Percentiles rank a stretch among this genome's conserved stretches.
These are phyloP conservation scores for Suillus occidentalis DNA, from an alignment of 768 basidiomycete species.

Conservation along the genomic window DNA sequence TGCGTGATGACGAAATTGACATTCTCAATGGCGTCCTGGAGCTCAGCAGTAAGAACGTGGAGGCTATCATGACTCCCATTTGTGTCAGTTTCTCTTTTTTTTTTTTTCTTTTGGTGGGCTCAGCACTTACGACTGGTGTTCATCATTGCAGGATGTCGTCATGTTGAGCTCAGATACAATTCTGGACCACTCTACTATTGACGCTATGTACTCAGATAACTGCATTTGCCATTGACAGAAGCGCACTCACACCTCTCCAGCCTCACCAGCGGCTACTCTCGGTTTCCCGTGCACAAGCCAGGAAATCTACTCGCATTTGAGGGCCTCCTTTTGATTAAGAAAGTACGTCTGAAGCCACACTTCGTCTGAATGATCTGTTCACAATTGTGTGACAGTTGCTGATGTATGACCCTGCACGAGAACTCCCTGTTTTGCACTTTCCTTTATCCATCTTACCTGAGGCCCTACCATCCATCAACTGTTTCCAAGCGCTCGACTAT, in stretches of 20 bases:
- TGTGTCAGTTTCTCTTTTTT: slow-evolving; percentile 39
- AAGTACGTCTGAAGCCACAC: slow-evolving; percentile 41
- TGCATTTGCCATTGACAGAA: slow-evolving; percentile 1
- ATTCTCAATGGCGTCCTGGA: slow-evolving; percentile 82
- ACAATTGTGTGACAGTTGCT: slow-evolving; percentile 59
- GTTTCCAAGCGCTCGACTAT: slow-evolving; percentile 93
- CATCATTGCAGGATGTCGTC: slow-evolving; percentile 64
- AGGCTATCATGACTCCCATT: slow-evolving; percentile 81
- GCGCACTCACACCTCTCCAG: slow-evolving; percentile 32
- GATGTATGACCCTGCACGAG: slow-evolving; percentile 81
- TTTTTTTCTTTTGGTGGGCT: background rate
- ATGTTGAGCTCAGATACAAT: slow-evolving; percentile 76
- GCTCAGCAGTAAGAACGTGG: slow-evolving; percentile 74
- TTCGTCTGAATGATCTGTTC: slow-evolving; percentile 10
- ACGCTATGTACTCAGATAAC: slow-evolving; percentile 56
- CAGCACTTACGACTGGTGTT: slow-evolving; percentile 51
- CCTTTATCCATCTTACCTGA: slow-evolving; percentile 85
- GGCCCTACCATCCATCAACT: slow-evolving; percentile 84
- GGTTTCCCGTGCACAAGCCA: slow-evolving; percentile 85
- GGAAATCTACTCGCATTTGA: slow-evolving; percentile 59
- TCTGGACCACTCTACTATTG: slow-evolving; percentile 76
- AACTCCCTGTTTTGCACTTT: slow-evolving; percentile 72
- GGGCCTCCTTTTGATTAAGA: slow-evolving; percentile 82
- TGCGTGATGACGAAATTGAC: slow-evolving; percentile 78
- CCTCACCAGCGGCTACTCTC: slow-evolving; percentile 79